Evolutionary conservation across 306 rosid species (phyloP).

Genomic region (Carpinus fangiana): DNA sequence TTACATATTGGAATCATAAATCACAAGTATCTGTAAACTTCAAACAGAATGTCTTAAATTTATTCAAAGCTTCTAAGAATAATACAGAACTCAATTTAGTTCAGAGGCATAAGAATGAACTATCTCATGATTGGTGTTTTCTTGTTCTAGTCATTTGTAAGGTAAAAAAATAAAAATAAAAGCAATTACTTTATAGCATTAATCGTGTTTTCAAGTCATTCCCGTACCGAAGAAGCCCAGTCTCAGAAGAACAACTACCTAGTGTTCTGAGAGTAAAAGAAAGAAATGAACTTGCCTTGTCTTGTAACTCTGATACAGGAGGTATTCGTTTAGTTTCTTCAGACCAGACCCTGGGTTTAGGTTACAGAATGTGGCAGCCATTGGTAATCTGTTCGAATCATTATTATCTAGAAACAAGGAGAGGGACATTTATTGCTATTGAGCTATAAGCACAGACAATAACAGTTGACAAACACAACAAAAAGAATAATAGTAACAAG

Average conservation of each 20-base stretch:
- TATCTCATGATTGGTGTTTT: not conserved
- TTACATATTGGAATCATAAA: no score
- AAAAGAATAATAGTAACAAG: not conserved
- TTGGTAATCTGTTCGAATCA: slow-evolving; percentile 9
- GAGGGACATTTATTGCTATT: not conserved
- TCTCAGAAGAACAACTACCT: not conserved
- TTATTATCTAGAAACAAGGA: not conserved
- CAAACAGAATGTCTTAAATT: not conserved
- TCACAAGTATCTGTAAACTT: not conserved
- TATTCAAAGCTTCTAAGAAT: not conserved
- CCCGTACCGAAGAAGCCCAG: not conserved
- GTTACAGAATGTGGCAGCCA: slow-evolving; percentile 51
- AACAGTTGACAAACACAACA: not conserved
- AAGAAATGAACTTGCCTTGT: slow-evolving; percentile 41
- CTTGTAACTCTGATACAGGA: slow-evolving; percentile 17
- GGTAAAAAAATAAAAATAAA: not conserved
- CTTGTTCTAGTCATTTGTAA: not conserved
- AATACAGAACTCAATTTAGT: not conserved
- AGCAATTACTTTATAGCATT: no score
- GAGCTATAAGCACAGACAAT: not conserved
- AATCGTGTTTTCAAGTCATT: not conserved
- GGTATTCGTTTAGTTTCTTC: slow-evolving; percentile 28
- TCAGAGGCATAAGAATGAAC: not conserved
- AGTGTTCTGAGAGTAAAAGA: not conserved
- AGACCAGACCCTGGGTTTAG: slow-evolving; percentile 30